phyloP scores from a whole-genome alignment of 2,329 filamentous ascomycete genomes.

The Fonsecaea erecta region DNA sequence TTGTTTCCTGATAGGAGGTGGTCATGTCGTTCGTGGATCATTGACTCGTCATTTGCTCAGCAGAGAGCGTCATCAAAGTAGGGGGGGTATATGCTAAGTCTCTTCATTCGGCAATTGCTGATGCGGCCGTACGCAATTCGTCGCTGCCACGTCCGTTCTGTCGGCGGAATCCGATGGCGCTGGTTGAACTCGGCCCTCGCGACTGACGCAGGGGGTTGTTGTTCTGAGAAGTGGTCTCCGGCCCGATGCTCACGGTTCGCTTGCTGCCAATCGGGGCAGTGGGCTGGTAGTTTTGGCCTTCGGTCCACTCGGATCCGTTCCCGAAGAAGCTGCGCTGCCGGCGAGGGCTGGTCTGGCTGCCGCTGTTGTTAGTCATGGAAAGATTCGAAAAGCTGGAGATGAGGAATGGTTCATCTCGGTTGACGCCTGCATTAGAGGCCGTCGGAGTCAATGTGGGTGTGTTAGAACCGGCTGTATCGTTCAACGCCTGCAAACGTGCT shows the following conservation, averaged over 20 bases:
- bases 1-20: constrained; percentile 30
- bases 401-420: constrained; percentile 62
- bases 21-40: constrained; percentile 39
- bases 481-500: constrained; percentile 64
- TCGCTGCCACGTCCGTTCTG: constrained; percentile 69
- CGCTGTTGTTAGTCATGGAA: constrained; percentile 54
- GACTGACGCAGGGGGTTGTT: constrained; percentile 65
- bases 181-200: constrained; percentile 64
- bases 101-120: constrained; percentile 62
- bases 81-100: constrained; percentile 38
- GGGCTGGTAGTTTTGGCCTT: constrained; percentile 39
- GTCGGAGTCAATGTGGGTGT: constrained; percentile 70
- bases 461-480: constrained; percentile 61
- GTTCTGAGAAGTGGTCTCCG: constrained; percentile 61
- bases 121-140: constrained; percentile 67
- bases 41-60: constrained; percentile 38
- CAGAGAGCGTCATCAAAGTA: constrained; percentile 35
- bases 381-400: constrained; percentile 68
- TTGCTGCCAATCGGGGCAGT: constrained; percentile 68
- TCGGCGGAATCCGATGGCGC: constrained; percentile 62
- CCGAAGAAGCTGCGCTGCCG: constrained; percentile 38
- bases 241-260: constrained; percentile 63
- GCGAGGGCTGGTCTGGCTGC: constrained; percentile 49
- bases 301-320: constrained; percentile 35
- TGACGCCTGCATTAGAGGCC: constrained; percentile 54